Percentiles rank a stretch among this genome's conserved stretches.
phyloP scores from a whole-genome alignment of 1,284 basidiomycete species.

The Sanguinoderma infundibulare region DNA sequence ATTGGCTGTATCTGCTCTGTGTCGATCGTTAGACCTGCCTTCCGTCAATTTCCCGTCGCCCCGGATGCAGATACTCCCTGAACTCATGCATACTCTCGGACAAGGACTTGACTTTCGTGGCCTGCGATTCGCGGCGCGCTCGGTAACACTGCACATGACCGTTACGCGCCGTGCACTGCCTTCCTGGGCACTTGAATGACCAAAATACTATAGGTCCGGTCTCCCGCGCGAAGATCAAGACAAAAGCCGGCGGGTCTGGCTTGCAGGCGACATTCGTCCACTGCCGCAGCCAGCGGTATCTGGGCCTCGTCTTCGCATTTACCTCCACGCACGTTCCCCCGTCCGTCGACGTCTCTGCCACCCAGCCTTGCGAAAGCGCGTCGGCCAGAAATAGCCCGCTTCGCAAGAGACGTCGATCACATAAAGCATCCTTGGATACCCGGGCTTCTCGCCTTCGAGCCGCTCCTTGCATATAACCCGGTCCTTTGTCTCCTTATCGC shows the following conservation, averaged over 20 bases:
- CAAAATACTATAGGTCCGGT: no score
- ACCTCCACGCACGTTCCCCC: conserved; percentile 4
- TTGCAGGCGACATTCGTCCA: conserved; percentile 3
- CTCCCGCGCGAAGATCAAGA: no score
- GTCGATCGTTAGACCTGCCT: background rate
- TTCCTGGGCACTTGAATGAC: background rate
- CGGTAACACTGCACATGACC: no score
- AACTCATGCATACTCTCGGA: no score
- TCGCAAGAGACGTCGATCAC: background rate
- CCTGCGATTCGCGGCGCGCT: no score
- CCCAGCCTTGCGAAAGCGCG: background rate
- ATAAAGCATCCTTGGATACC: conserved; percentile 9
- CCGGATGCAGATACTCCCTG: no score
- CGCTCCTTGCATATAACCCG: background rate
- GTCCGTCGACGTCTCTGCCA: background rate
- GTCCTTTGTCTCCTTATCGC: background rate
- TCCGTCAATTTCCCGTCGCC: no score
- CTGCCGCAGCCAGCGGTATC: background rate
- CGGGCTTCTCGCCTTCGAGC: background rate
- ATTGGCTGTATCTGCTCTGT: background rate
- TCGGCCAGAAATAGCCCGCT: background rate
- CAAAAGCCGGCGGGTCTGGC: conserved; percentile 6
- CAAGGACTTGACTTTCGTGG: no score
- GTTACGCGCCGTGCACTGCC: no score
- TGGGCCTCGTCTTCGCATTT: background rate